Evolutionary conservation across 1,284 basidiomycete species (phyloP).

Genomic region (Ustilago nuda): DNA sequence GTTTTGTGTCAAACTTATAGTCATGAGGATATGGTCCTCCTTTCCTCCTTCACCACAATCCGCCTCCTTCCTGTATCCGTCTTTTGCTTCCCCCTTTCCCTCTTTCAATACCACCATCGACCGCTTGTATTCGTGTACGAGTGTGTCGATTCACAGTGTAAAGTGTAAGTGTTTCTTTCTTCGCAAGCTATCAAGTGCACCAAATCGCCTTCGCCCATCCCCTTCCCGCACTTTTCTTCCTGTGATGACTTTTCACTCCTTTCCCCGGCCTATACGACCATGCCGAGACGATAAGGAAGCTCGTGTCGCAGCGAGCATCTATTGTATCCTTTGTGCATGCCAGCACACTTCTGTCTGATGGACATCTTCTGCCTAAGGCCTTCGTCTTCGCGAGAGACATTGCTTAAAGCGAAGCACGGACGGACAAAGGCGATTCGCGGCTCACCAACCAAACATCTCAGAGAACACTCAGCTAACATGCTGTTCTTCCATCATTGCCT

Average conservation of each 20-base stretch:
- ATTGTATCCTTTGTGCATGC: conserved; percentile 66
- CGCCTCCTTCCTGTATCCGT: neutral
- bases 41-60: conserved; percentile 6
- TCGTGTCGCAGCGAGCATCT: conserved; percentile 64
- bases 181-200: conserved; percentile 1
- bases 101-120: conserved; percentile 25
- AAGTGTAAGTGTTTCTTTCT: conserved; percentile 31
- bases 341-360: conserved; percentile 68
- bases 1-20: conserved; percentile 17
- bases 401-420: neutral
- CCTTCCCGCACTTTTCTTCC: conserved; percentile 18
- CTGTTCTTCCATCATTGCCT: neutral
- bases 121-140: conserved; percentile 32
- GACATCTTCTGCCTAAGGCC: conserved; percentile 21
- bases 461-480: conserved; percentile 12
- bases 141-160: conserved; percentile 35
- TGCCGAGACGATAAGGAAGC: conserved; percentile 69
- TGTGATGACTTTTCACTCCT: conserved; percentile 64
- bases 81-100: neutral
- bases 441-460: neutral
- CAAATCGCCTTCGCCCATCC: neutral
- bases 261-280: conserved; percentile 70
- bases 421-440: neutral
- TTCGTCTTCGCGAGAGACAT: conserved; percentile 8
- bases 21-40: neutral